phyloP scores from a whole-genome alignment of 495 filamentous ascomycete genomes.

The Aspergillus wentii region DNA sequence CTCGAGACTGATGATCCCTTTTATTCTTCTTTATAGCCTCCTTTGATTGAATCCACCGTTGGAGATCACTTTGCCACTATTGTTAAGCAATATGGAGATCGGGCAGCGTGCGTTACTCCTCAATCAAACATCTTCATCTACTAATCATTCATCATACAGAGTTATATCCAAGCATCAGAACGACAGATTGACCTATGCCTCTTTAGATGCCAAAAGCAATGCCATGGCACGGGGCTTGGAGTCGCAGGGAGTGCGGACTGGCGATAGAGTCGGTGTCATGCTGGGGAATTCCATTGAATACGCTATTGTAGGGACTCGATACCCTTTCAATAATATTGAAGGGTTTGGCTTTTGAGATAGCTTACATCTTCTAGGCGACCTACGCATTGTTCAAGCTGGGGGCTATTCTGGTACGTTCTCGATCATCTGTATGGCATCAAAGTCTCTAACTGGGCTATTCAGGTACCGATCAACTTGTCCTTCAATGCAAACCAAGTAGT shows the following conservation, averaged over 20 bases:
- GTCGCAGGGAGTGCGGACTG: constrained; percentile 72
- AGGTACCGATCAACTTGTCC: constrained; percentile 86
- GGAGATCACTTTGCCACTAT: constrained; percentile 75
- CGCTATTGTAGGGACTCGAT: constrained; percentile 64
- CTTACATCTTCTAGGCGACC: constrained; percentile 43
- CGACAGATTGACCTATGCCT: constrained; percentile 62
- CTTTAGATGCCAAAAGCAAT: constrained; percentile 72
- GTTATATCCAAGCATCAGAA: constrained; percentile 64
- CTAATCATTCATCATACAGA: constrained; percentile 26
- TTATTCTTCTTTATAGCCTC: constrained; percentile 64
- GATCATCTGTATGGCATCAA: background rate
- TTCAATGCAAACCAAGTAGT: constrained; percentile 80
- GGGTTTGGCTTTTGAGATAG: no score
- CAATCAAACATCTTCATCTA: background rate
- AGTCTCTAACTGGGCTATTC: background rate
- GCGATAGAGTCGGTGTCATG: constrained; percentile 80
- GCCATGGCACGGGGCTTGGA: constrained; percentile 67
- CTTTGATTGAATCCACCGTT: constrained; percentile 69
- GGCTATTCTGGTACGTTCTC: constrained; percentile 64
- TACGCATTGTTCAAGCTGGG: constrained; percentile 93
- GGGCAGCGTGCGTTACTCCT: constrained; percentile 53
- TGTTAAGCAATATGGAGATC: constrained; percentile 68
- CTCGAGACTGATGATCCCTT: background rate
- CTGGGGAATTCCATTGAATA: constrained; percentile 83
- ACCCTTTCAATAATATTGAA: no score